Percentiles rank a stretch among this genome's conserved stretches.
Conservation (phyloP, 1,139 yeast genomes). For the Pichia sp. region DNA sequence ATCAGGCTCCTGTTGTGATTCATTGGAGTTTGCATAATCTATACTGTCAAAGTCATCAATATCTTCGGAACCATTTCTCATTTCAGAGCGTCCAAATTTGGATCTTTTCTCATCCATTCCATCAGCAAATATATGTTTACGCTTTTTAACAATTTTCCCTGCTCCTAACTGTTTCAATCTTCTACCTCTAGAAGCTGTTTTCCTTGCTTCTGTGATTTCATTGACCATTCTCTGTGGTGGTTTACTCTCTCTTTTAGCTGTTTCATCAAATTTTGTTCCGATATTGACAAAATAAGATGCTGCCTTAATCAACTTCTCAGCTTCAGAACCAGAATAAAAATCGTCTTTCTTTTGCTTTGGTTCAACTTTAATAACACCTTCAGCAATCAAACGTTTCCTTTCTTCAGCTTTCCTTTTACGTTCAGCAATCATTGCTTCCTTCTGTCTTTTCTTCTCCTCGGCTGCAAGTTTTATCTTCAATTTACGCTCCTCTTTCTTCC, state of each 20-base stretch:
- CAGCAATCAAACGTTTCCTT: conserved; percentile 8
- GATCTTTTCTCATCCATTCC: not conserved
- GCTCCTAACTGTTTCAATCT: conserved; percentile 4
- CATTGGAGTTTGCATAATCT: not conserved
- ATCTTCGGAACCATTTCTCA: not conserved
- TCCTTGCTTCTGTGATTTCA: conserved; percentile 5
- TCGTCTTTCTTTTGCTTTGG: conserved; percentile 11
- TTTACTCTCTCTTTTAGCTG: conserved; percentile 18
- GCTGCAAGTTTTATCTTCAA: conserved; percentile 1
- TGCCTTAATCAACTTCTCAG: conserved; percentile 20
- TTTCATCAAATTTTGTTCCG: conserved; percentile 16
- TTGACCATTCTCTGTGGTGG: conserved; percentile 20
- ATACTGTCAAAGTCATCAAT: conserved; percentile 8
- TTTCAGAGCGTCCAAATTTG: conserved; percentile 1
- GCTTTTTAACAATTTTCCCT: not conserved
- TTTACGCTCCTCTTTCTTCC: conserved; percentile 4
- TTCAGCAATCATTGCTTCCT: conserved; percentile 2
- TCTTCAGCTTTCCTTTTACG: conserved; percentile 3
- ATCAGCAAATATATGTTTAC: not conserved
- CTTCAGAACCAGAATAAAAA: conserved; percentile 17
- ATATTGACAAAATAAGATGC: conserved; percentile 20
- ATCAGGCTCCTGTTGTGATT: conserved; percentile 9
- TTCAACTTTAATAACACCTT: conserved; percentile 8
- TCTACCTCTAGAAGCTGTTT: conserved; percentile 8
- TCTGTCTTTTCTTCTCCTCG: not conserved